These are phyloP conservation scores for Arthromyces matolae DNA, from an alignment of 768 basidiomycete species.

Conservation along the genomic window DNA sequence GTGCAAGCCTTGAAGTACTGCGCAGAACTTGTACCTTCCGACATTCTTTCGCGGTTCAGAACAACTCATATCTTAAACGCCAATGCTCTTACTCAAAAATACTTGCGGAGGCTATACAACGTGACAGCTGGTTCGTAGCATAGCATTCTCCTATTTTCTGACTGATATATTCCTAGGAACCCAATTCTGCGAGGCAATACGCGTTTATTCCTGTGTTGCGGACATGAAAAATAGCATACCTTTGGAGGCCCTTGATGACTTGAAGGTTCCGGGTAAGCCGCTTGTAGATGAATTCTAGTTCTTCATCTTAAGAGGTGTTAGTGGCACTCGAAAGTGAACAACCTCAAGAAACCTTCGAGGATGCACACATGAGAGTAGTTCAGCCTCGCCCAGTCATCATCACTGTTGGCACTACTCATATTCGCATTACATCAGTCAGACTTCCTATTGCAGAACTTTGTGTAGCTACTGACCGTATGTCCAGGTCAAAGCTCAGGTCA, in stretches of 20 bases:
- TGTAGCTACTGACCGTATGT: slow-evolving; percentile 1
- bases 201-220: slow-evolving; percentile 58
- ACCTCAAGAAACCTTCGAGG: slow-evolving; percentile 43
- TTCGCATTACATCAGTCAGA: slow-evolving; percentile 73
- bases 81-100: slow-evolving; percentile 66
- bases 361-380: slow-evolving; percentile 66
- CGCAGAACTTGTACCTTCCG: slow-evolving; percentile 67
- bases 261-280: slow-evolving; percentile 54
- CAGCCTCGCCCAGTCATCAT: slow-evolving; percentile 72
- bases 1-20: slow-evolving; percentile 79
- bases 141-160: not conserved
- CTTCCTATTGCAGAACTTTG: not conserved
- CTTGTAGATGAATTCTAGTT: not conserved
- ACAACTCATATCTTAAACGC: slow-evolving; percentile 70
- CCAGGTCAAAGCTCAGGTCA: slow-evolving; percentile 66
- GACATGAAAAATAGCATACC: slow-evolving; percentile 60
- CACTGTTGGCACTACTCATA: slow-evolving; percentile 62
- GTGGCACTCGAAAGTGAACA: slow-evolving; percentile 62
- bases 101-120: slow-evolving; percentile 74
- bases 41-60: slow-evolving; percentile 60
- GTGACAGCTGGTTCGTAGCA: slow-evolving; percentile 46
- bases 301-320: slow-evolving; percentile 22
- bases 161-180: slow-evolving; percentile 35
- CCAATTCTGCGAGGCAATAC: slow-evolving; percentile 48
- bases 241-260: slow-evolving; percentile 38